phyloP scores from a whole-genome alignment of 2,329 filamentous ascomycete species.

The Ceratocystis alfenasii region DNA sequence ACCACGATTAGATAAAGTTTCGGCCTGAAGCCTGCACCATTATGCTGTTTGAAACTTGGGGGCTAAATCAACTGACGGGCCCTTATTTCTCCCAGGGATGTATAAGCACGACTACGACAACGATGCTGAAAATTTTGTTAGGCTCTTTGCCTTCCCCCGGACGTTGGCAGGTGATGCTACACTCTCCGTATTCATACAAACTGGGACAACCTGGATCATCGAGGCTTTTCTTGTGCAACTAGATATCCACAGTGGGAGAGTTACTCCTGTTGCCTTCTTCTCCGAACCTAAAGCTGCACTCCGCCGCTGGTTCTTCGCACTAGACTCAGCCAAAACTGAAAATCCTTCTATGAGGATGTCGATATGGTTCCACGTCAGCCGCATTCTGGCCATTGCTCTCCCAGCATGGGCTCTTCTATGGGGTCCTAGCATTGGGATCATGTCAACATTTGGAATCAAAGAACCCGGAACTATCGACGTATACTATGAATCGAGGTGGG shows the following conservation, averaged over 20 bases:
- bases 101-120: constrained; percentile 32
- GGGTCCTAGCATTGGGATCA: constrained; percentile 34
- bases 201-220: constrained; percentile 40
- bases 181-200: constrained; percentile 41
- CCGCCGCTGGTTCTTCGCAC: constrained; percentile 35
- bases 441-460: constrained; percentile 32
- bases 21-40: no score
- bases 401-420: constrained; percentile 35
- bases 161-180: constrained; percentile 40
- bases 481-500: constrained; percentile 34
- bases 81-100: constrained; percentile 31
- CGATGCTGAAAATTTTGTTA: constrained; percentile 29
- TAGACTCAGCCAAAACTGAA: constrained; percentile 27
- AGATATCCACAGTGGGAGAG: constrained; percentile 35
- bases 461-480: constrained; percentile 32
- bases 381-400: constrained; percentile 29
- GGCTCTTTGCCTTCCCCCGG: constrained; percentile 40
- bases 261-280: constrained; percentile 37
- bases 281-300: constrained; percentile 29
- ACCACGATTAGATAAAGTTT: no score
- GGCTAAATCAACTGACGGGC: not conserved
- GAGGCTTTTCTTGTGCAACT: constrained; percentile 38
- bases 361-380: constrained; percentile 36
- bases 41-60: not conserved
- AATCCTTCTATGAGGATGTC: constrained; percentile 26